Percentiles rank a stretch among this genome's conserved stretches.
Evolutionary conservation across 805 yeast species (phyloP).

Genomic region (Blastobotrys mokoenaii): DNA sequence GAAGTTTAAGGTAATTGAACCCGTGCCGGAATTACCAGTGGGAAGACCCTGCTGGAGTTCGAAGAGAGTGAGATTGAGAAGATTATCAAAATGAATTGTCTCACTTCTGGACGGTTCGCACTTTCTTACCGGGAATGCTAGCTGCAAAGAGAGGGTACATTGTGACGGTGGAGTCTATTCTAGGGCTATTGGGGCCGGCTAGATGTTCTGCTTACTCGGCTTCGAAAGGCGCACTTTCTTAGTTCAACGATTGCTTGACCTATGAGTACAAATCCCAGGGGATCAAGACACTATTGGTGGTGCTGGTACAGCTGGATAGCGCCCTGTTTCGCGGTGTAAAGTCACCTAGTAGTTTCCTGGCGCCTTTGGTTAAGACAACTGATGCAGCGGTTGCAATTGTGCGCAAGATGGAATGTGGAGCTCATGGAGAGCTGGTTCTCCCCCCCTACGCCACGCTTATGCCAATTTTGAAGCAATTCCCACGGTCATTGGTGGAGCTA

Average conservation of each 20-base stretch:
- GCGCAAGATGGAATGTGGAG: slow-evolving; percentile 47
- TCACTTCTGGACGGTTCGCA: slow-evolving; percentile 59
- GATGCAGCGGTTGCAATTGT: slow-evolving; percentile 58
- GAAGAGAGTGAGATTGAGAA: slow-evolving; percentile 50
- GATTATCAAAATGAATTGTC: slow-evolving; percentile 63
- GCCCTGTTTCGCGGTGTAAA: slow-evolving; percentile 61
- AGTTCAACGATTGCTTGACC: slow-evolving; percentile 71
- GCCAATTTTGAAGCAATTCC: slow-evolving; percentile 10
- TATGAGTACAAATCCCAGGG: slow-evolving; percentile 45
- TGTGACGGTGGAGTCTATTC: slow-evolving; percentile 72
- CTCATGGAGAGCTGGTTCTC: slow-evolving; percentile 13
- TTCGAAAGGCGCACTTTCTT: slow-evolving; percentile 76
- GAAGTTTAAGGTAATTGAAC: slow-evolving; percentile 56
- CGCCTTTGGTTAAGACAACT: slow-evolving; percentile 70
- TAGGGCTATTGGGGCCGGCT: slow-evolving; percentile 83
- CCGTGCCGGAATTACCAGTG: slow-evolving; percentile 36
- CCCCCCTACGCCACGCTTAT: slow-evolving; percentile 15
- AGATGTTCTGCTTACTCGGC: slow-evolving; percentile 74
- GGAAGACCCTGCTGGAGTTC: slow-evolving; percentile 48
- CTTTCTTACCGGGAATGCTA: slow-evolving; percentile 69
- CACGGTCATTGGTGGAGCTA: slow-evolving; percentile 9
- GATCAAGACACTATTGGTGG: slow-evolving; percentile 63
- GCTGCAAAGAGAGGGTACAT: slow-evolving; percentile 43
- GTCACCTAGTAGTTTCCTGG: slow-evolving; percentile 67
- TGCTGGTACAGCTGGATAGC: slow-evolving; percentile 84